Evolutionary conservation across 176 grass and related monocot species (phyloP).

Genomic region (Musa itinerans): DNA sequence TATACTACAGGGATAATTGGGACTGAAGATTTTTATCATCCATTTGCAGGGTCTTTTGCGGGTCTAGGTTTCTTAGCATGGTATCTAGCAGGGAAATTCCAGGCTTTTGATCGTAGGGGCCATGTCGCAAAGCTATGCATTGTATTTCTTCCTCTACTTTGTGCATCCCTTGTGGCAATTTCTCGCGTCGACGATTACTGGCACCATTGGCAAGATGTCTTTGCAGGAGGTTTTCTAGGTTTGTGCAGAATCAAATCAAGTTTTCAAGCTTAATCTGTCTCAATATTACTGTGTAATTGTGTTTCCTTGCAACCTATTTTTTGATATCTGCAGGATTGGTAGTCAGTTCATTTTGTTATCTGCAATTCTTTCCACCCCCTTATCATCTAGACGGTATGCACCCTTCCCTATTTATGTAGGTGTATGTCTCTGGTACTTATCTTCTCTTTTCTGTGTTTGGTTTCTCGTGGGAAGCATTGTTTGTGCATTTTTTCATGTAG

Average conservation of each 20-base stretch:
- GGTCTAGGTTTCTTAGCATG: conserved; percentile 13
- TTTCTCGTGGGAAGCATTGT: background rate
- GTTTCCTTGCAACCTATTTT: background rate
- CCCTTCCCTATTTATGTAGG: background rate
- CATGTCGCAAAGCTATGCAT: conserved; percentile 20
- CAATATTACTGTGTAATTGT: background rate
- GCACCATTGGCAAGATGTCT: conserved; percentile 21
- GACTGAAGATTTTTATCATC: background rate
- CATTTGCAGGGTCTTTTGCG: conserved; percentile 6
- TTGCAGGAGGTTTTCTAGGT: conserved; percentile 18
- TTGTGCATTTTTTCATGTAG: too few relatives aligned
- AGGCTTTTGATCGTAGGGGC: conserved; percentile 9
- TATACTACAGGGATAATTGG: too few relatives aligned
- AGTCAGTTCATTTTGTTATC: conserved; percentile 15
- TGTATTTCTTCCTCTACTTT: conserved; percentile 7
- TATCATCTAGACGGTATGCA: conserved; percentile 1
- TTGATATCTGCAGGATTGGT: conserved; percentile 2
- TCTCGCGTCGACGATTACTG: conserved; percentile 16
- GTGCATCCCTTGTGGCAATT: conserved; percentile 7
- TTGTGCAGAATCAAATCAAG: background rate
- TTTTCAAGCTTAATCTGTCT: background rate
- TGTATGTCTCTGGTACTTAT: background rate
- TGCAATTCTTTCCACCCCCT: conserved; percentile 14
- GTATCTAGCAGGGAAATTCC: conserved; percentile 8
- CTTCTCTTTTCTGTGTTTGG: background rate